Conservation (phyloP, 1,139 yeast species). For the Magnusiomyces tetraspermus region DNA sequence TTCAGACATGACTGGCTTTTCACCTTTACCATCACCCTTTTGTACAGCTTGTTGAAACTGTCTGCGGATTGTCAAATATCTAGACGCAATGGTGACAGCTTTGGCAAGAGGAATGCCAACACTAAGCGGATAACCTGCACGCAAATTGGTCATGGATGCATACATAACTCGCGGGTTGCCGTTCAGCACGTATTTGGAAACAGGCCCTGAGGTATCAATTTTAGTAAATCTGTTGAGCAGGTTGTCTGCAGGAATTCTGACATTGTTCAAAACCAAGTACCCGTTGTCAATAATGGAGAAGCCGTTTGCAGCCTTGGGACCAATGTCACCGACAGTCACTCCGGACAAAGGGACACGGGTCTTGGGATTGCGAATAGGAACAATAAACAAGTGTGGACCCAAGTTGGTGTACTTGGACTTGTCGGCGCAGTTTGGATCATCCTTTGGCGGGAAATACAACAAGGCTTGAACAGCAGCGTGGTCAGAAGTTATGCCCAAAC, state of each 20-base stretch:
- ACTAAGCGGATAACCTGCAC: slow-evolving; percentile 69
- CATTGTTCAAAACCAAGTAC: slow-evolving; percentile 68
- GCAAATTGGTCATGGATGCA: slow-evolving; percentile 63
- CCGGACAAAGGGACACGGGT: slow-evolving; percentile 57
- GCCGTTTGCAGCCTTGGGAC: slow-evolving; percentile 61
- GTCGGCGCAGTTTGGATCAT: background rate
- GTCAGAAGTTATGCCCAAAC: slow-evolving; percentile 74
- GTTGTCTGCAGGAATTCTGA: slow-evolving; percentile 59
- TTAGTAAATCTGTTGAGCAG: slow-evolving; percentile 59
- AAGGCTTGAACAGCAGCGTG: slow-evolving; percentile 62
- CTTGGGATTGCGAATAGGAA: slow-evolving; percentile 58
- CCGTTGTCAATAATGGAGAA: slow-evolving; percentile 48
- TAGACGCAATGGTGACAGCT: slow-evolving; percentile 58
- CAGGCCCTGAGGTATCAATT: slow-evolving; percentile 40
- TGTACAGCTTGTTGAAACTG: slow-evolving; percentile 44
- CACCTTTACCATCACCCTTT: slow-evolving; percentile 7
- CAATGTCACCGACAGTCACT: slow-evolving; percentile 67
- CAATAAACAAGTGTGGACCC: slow-evolving; percentile 73
- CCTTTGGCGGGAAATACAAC: slow-evolving; percentile 43
- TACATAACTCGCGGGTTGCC: slow-evolving; percentile 59
- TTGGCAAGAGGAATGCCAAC: slow-evolving; percentile 64
- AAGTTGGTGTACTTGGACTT: slow-evolving; percentile 36
- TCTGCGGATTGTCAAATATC: slow-evolving; percentile 71
- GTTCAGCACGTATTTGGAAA: slow-evolving; percentile 55
- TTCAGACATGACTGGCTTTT: slow-evolving; percentile 1